Conservation (phyloP, 192 early-diverging fungal genomes). For the Backusella circina region DNA sequence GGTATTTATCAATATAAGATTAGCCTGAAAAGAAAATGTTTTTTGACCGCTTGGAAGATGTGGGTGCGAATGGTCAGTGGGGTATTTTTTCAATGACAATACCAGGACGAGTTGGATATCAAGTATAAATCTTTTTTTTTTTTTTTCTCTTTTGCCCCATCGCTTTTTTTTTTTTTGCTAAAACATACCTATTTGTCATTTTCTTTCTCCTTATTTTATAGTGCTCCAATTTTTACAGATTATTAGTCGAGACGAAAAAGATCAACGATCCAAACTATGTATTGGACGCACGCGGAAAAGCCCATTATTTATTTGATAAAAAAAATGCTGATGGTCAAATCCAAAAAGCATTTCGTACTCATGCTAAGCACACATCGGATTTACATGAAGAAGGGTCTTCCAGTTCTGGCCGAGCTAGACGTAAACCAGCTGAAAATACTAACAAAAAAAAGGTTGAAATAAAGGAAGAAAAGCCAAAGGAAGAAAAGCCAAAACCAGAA, state of each 20-base stretch:
- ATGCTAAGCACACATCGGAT: slow-evolving; percentile 44
- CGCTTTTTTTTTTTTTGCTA: not conserved
- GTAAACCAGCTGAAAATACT: not conserved
- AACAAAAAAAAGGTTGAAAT: not conserved
- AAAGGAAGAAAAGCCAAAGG: not conserved
- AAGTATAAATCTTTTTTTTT: slow-evolving; percentile 40
- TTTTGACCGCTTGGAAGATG: slow-evolving; percentile 71
- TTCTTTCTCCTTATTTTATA: slow-evolving; percentile 18
- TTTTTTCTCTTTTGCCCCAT: not conserved
- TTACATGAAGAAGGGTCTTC: not conserved
- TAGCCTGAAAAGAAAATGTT: slow-evolving; percentile 82
- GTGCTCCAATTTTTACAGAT: slow-evolving; percentile 93
- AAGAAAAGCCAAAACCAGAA: not conserved
- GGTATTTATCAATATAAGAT: not conserved
- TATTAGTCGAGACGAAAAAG: slow-evolving; percentile 79
- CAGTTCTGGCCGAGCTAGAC: not conserved
- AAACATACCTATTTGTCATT: not conserved
- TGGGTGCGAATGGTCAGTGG: slow-evolving; percentile 93
- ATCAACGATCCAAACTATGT: slow-evolving; percentile 88
- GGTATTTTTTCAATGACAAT: slow-evolving; percentile 93
- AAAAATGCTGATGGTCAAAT: slow-evolving; percentile 74
- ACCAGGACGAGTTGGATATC: slow-evolving; percentile 92
- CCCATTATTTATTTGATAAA: slow-evolving; percentile 85
- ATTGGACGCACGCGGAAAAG: slow-evolving; percentile 82
- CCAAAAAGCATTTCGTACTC: slow-evolving; percentile 70